Evolutionary conservation across 495 filamentous ascomycete genomes (phyloP).

Genomic region (Tuber magnatum): DNA sequence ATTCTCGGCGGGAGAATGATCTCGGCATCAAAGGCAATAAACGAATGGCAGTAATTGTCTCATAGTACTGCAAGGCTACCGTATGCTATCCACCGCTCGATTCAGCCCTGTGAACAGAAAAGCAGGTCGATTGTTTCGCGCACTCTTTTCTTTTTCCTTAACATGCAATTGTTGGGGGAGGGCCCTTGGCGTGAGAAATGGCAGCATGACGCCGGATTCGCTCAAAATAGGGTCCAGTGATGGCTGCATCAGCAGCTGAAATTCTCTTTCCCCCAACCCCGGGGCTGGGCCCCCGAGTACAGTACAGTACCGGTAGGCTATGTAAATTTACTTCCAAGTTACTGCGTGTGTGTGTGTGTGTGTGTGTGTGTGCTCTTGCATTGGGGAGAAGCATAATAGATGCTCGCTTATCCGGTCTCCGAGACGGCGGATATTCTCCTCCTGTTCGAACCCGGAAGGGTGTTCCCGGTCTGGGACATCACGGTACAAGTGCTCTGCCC

Average conservation of each 20-base stretch:
- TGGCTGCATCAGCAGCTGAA: neutral
- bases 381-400: neutral
- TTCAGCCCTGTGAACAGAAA: neutral
- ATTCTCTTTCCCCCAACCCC: neutral
- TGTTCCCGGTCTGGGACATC: neutral
- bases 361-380: neutral
- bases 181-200: neutral
- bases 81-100: neutral
- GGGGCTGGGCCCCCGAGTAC: neutral
- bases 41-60: neutral
- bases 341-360: neutral
- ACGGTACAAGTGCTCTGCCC: neutral
- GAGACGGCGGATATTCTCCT: neutral
- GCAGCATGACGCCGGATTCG: neutral
- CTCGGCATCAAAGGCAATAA: neutral
- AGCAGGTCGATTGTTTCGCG: neutral
- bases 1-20: neutral
- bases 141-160: neutral
- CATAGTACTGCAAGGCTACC: neutral
- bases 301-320: too few species aligned
- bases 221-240: neutral
- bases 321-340: neutral
- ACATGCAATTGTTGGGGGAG: neutral
- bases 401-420: neutral
- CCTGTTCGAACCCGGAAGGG: neutral